Conservation (phyloP, 441 rosid species). For the Pelargonium australe region DNA sequence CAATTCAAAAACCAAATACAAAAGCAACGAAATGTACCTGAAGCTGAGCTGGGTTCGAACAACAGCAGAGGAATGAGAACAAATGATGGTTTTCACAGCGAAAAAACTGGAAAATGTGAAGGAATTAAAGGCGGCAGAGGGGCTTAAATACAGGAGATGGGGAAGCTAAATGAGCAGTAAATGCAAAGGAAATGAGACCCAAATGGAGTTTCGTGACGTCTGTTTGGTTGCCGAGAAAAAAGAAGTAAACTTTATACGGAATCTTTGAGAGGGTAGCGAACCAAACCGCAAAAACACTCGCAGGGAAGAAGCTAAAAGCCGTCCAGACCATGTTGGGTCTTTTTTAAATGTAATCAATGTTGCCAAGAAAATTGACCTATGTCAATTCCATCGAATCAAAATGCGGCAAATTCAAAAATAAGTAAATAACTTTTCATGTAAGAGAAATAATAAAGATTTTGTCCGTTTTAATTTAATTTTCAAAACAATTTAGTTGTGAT, state of each 20-base stretch:
- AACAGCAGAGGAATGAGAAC: not conserved
- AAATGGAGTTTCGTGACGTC: not conserved
- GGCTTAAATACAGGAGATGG: not conserved
- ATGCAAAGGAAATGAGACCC: conserved; percentile 7
- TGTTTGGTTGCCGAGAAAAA: conserved; percentile 6
- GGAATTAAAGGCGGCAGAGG: not conserved
- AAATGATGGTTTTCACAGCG: too few relatives aligned
- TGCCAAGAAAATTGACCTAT: too few relatives aligned
- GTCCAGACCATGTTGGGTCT: too few relatives aligned
- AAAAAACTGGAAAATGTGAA: not conserved
- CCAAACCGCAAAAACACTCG: not conserved
- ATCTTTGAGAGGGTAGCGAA: not conserved
- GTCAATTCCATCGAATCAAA: too few relatives aligned
- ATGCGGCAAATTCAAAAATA: too few relatives aligned
- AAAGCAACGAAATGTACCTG: not conserved
- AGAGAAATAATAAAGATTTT: too few relatives aligned
- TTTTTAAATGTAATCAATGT: too few relatives aligned
- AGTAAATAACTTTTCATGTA: too few relatives aligned
- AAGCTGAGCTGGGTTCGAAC: not conserved
- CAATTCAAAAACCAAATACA: not conserved
- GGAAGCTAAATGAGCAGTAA: not conserved
- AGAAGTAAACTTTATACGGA: not conserved
- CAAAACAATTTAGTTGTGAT: too few relatives aligned
- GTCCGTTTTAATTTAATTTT: too few relatives aligned
- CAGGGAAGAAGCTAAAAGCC: too few relatives aligned